A percentile compares a stretch with the other conserved stretches of the same genome.
These are phyloP conservation scores for Acanthamoeba lenticulata DNA, from an alignment of 208 protist species.

Conservation along the genomic window DNA sequence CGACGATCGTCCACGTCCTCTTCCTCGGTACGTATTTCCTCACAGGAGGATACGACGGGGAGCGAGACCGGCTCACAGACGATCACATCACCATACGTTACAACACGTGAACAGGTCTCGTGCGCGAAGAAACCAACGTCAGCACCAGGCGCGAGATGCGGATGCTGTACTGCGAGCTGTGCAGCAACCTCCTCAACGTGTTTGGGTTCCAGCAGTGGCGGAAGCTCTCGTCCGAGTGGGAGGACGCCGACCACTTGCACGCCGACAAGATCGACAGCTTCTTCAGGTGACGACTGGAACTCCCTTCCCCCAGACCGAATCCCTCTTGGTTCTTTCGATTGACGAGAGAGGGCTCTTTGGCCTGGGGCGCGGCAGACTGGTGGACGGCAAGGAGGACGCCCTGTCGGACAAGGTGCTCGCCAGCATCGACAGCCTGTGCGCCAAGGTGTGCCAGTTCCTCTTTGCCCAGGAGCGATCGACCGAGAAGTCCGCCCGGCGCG, in stretches of 20 bases:
- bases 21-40: conserved; percentile 65
- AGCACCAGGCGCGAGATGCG: not conserved
- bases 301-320: too few relatives aligned
- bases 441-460: not conserved
- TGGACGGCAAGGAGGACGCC: not conserved
- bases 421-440: conserved; percentile 25
- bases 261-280: conserved; percentile 17
- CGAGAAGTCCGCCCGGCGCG: not conserved
- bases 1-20: not conserved
- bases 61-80: too few relatives aligned
- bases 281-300: too few relatives aligned
- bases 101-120: not conserved
- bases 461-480: not conserved
- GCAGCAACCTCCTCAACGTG: conserved; percentile 37
- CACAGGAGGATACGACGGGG: too few relatives aligned
- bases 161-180: conserved; percentile 22
- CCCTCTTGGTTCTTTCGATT: too few relatives aligned
- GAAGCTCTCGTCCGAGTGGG: not conserved
- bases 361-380: too few relatives aligned
- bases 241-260: conserved; percentile 45
- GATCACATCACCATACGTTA: too few relatives aligned
- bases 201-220: conserved; percentile 57
- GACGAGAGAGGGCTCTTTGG: too few relatives aligned
- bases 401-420: not conserved
- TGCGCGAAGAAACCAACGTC: not conserved